These are phyloP conservation scores for Quercus engelmannii DNA, from an alignment of 306 rosid species.

Conservation along the genomic window DNA sequence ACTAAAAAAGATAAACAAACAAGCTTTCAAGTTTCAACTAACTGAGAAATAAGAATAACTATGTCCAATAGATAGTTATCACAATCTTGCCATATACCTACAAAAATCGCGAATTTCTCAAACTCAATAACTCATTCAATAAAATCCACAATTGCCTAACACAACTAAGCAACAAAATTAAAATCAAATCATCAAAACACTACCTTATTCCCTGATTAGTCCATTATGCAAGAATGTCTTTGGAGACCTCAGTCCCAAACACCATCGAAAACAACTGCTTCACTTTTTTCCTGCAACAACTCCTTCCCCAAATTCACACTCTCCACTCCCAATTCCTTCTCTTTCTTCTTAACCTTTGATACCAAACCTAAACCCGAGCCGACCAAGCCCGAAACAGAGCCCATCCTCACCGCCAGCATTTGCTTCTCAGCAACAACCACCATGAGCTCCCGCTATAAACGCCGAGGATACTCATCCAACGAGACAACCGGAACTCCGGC, in stretches of 20 bases:
- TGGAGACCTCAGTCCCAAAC: constrained; percentile 77
- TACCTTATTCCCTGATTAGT: constrained; percentile 97
- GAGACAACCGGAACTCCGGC: constrained; percentile 40
- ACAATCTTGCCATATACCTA: not conserved
- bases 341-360: constrained; percentile 36
- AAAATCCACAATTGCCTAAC: not conserved
- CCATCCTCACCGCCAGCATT: constrained; percentile 34
- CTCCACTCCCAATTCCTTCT: constrained; percentile 28
- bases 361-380: constrained; percentile 14
- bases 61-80: too few species aligned
- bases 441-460: constrained; percentile 81
- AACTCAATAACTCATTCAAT: not conserved
- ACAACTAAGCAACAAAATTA: not conserved
- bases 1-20: too few species aligned
- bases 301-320: constrained; percentile 52
- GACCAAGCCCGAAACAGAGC: constrained; percentile 10
- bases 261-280: constrained; percentile 71
- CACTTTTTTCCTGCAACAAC: constrained; percentile 53
- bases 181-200: not conserved
- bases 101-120: not conserved
- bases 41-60: too few species aligned
- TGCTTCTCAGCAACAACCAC: constrained; percentile 96
- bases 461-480: constrained; percentile 56
- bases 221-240: constrained; percentile 86
- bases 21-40: too few species aligned